These are phyloP conservation scores for Trichoderma asperellum DNA, from an alignment of 2,329 filamentous ascomycete species.

Conservation along the genomic window DNA sequence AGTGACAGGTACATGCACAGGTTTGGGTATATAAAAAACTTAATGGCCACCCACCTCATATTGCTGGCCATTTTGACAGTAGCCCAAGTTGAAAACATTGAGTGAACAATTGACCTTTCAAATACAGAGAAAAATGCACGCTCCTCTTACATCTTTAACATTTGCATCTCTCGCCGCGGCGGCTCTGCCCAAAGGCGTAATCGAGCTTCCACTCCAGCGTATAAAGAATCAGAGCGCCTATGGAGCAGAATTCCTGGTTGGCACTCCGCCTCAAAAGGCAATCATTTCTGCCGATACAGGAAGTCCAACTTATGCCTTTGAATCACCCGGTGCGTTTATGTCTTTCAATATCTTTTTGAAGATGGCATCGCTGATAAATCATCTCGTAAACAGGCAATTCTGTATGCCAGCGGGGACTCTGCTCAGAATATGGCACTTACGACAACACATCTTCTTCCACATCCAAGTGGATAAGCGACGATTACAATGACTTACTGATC, in stretches of 20 bases:
- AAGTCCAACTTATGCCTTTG: slow-evolving; percentile 29
- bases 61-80: neutral
- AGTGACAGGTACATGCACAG: neutral
- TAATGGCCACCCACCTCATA: neutral
- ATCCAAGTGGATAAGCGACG: slow-evolving; percentile 7
- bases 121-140: neutral
- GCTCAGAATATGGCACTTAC: slow-evolving; percentile 26
- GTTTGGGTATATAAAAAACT: slow-evolving; percentile 1
- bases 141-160: neutral
- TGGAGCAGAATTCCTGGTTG: slow-evolving; percentile 27
- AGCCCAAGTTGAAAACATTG: neutral
- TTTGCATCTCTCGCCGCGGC: slow-evolving; percentile 14
- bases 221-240: slow-evolving; percentile 30
- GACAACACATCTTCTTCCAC: slow-evolving; percentile 30
- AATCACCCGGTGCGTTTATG: slow-evolving; percentile 21
- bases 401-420: slow-evolving; percentile 28
- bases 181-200: slow-evolving; percentile 23
- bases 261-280: slow-evolving; percentile 28
- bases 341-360: neutral
- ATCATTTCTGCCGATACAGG: slow-evolving; percentile 28
- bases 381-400: slow-evolving; percentile 2
- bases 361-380: neutral
- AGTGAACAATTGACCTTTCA: neutral
- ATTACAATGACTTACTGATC: slow-evolving; percentile 27
- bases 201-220: slow-evolving; percentile 26